Conservation (phyloP, 768 basidiomycete species). For the Pisolithus albus region DNA sequence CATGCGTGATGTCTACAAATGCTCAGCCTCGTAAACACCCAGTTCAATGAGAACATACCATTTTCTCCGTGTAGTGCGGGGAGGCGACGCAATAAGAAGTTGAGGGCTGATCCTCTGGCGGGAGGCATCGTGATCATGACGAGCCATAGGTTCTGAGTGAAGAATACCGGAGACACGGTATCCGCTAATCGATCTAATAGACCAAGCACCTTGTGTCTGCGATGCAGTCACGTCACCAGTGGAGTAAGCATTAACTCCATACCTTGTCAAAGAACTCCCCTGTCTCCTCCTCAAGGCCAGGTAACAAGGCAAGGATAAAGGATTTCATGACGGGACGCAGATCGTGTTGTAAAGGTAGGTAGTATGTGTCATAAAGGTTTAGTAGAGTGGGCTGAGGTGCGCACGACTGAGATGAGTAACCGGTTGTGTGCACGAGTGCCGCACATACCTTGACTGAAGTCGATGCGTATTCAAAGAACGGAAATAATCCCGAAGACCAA, state of each 20-base stretch:
- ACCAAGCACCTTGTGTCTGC: constrained; percentile 53
- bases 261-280: constrained; percentile 96
- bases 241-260: not conserved
- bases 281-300: constrained; percentile 95
- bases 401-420: not conserved
- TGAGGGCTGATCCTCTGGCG: constrained; percentile 79
- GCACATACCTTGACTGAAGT: constrained; percentile 86
- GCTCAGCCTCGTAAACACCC: not conserved
- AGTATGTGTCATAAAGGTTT: constrained; percentile 88
- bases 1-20: constrained; percentile 50
- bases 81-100: constrained; percentile 76
- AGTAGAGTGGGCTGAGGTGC: constrained; percentile 67
- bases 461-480: constrained; percentile 98
- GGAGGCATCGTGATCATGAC: constrained; percentile 85
- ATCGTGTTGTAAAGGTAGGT: constrained; percentile 74
- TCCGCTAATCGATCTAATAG: constrained; percentile 78
- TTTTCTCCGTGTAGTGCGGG: constrained; percentile 65
- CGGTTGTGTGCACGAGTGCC: constrained; percentile 4
- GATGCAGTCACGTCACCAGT: constrained; percentile 7
- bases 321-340: constrained; percentile 91
- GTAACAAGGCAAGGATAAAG: constrained; percentile 86
- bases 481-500: constrained; percentile 95
- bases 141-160: constrained; percentile 94
- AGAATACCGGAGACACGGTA: constrained; percentile 81
- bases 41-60: constrained; percentile 37